Base-by-base conservation (phyloP, 805 yeast species). In the Priceomyces haplophilus region DNA sequence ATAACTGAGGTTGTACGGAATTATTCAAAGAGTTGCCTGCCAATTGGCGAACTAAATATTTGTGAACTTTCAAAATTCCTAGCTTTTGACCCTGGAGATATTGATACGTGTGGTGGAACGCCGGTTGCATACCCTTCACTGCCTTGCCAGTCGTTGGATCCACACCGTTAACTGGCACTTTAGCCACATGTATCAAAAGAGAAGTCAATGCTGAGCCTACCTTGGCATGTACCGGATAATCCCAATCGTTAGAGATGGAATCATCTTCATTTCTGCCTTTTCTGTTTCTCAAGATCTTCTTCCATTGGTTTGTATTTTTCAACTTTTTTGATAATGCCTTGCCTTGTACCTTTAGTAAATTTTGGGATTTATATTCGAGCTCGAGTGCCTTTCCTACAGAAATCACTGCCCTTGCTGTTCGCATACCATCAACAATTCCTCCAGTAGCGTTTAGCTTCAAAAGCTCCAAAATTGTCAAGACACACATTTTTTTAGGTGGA, bases 41-140 rank as follows among this genome's bases (percentile, higher is more conserved):
- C 40, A 93, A 63, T 53, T 78, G 80, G 21, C 76, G 73, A 3
- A 83, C 77, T 39, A 93, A 73, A 10, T 77, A 73, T 47, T 79
- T 78, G 61, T 93, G 97, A 7, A 88, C 67, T 47, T 81, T 83
- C 43, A 93, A 67, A 7, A 90, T 82, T 34, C 99, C 99, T 20
- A 88, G 65, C 55, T 83, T 84, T 46, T 79, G 79, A 29, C 97
- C 96, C 42, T 77, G 76, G 38, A 78, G 76, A 54, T 83, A 88
- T 62, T 88, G 95, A 62, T 87, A 90, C 3, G 88, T 78, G 57
- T 93, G 98, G 46, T 81, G 82, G 55, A 93, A 85, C 0, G 98
- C 98, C 2, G 97, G 96, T 6, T 89, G 91, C 31, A 76, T 69
- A 16, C 90, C 95, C 24, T 65, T 64, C n/a, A 86, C 83, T 1